Base-by-base conservation (phyloP, 176 grass and related monocot genomes). In the Phoenix roebelenii region DNA sequence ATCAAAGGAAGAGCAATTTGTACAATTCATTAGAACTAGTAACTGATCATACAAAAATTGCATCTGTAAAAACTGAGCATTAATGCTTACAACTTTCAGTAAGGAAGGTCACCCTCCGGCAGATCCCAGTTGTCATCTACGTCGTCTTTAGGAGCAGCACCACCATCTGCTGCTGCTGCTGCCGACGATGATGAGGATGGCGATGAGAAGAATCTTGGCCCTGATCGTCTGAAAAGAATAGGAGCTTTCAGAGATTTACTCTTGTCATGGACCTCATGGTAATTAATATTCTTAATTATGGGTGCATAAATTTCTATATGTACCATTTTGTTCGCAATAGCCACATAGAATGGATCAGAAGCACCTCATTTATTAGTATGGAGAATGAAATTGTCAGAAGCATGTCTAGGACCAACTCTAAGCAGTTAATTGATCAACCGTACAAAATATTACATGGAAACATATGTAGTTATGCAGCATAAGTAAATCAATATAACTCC, bases 61-160 rank as follows among this genome's bases (percentile, higher is more conserved):
- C 9, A 12, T 19, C 65, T 0, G 2, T 44, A 44, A 67, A 10
- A 35, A 55, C 49, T 63, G 49, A 49, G 14, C 60, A 48, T 49
- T 14, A n/a, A 14, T 19, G 18, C 55, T 50, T 75, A 48, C 57
- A 74, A 30, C 16, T 64, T 77, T 74, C 57, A 89, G 44, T 83
- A 68, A 22, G 65, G 80, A 60, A 89, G 50, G 15, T 74, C 85
- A 15, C 50, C 71, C 22, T 30, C 55, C 7, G 69, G 69, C 65
- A 84, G 29, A 12, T 84, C 73, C 85, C 85, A 84, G 77, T 89
- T 89, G 70, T 89, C 85, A 1, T 83, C 51, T 18, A 75, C 63
- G 9, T 89, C 85, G 0, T 89, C 85, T 44, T 39, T 80, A 18
- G 64, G 30, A 1, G 64, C 63, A 23, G 80, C 72, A 22, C 76